Percentiles rank a stretch among this genome's conserved stretches.
These are phyloP conservation scores for Alternaria alternata DNA, from an alignment of 2,329 filamentous ascomycete genomes.

Conservation along the genomic window DNA sequence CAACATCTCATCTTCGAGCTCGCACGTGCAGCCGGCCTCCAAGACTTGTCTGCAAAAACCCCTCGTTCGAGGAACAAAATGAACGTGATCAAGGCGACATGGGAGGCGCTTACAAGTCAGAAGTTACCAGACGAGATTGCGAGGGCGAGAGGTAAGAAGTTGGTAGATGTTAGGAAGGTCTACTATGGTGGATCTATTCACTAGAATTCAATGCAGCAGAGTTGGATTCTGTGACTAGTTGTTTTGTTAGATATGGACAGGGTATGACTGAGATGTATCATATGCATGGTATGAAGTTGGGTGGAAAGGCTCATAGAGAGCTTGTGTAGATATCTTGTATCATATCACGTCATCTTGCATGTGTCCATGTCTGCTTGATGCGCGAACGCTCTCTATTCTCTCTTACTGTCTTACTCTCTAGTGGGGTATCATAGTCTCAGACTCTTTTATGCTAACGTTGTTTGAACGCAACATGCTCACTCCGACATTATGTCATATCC, in stretches of 20 bases:
- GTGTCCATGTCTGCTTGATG: not conserved
- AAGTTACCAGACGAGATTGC: conserved; percentile 89
- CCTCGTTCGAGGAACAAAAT: conserved; percentile 91
- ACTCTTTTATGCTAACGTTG: not conserved
- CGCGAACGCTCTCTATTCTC: not conserved
- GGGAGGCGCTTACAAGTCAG: conserved; percentile 83
- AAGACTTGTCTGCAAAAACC: conserved; percentile 84
- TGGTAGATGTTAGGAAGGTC: conserved; percentile 95
- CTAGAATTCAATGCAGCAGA: conserved; percentile 18
- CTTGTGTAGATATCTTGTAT: conserved; percentile 7
- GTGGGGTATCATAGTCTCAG: conserved; percentile 11
- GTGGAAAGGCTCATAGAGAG: not conserved
- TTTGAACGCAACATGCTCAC: not conserved
- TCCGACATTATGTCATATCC: not conserved
- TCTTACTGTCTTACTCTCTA: not conserved
- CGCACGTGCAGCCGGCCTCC: conserved; percentile 84
- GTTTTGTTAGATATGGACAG: conserved; percentile 1
- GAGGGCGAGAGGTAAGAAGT: conserved; percentile 86
- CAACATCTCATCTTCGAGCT: conserved; percentile 95
- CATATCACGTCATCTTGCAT: conserved; percentile 5
- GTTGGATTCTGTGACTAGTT: not conserved
- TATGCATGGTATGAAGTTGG: conserved; percentile 12
- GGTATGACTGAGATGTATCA: conserved; percentile 11
- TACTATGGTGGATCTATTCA: conserved; percentile 80
- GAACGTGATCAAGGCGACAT: conserved; percentile 95